These are phyloP conservation scores for Gliomastix tumulicola DNA, from an alignment of 2,329 filamentous ascomycete species.

Conservation along the genomic window DNA sequence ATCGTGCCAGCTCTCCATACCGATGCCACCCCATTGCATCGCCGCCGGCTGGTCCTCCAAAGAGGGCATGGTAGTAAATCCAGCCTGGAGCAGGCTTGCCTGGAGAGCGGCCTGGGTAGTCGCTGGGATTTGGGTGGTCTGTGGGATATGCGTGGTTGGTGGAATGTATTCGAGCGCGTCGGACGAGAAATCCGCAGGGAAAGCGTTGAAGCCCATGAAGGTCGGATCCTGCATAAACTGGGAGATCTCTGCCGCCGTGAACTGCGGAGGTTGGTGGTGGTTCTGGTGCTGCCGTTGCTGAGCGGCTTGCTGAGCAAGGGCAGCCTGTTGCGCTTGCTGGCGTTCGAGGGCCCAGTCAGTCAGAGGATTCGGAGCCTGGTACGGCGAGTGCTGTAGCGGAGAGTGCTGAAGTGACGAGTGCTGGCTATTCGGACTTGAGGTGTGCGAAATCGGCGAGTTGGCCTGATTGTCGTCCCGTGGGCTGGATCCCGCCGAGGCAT, in stretches of 20 bases:
- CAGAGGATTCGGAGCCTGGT: conserved; percentile 34
- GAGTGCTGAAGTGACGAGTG: conserved; percentile 44
- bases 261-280: conserved; percentile 10
- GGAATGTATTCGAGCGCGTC: conserved; percentile 55
- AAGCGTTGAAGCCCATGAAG: conserved; percentile 48
- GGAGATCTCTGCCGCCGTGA: conserved; percentile 38
- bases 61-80: conserved; percentile 52
- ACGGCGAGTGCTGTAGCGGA: conserved; percentile 42
- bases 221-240: conserved; percentile 51
- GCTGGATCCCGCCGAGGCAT: conserved; percentile 38
- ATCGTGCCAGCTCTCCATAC: conserved; percentile 73
- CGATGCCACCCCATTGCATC: conserved; percentile 52
- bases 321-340: conserved; percentile 35
- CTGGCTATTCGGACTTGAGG: conserved; percentile 45
- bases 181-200: conserved; percentile 43
- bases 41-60: conserved; percentile 48
- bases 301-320: conserved; percentile 25
- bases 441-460: conserved; percentile 40
- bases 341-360: conserved; percentile 57
- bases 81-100: conserved; percentile 54
- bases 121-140: too few relatives aligned
- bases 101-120: conserved; percentile 60
- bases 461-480: conserved; percentile 43
- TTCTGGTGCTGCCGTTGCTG: conserved; percentile 27
- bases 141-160: conserved; percentile 38